phyloP scores from a whole-genome alignment of 75 land plant genomes.

The Azolla pinnata region DNA sequence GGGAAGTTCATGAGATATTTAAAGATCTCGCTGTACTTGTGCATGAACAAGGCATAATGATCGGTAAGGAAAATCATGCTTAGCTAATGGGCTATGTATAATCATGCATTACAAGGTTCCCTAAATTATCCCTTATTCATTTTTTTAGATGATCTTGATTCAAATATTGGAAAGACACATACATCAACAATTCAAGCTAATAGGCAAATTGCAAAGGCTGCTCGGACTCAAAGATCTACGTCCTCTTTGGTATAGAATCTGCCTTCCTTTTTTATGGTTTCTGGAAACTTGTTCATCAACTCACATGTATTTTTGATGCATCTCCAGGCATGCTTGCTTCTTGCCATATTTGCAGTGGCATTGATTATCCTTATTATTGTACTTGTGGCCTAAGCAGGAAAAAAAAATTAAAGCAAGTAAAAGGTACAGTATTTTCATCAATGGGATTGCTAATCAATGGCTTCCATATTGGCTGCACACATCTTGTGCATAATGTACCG shows the following conservation, averaged over 20 bases:
- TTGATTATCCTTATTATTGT: slow-evolving; percentile 43
- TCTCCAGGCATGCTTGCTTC: slow-evolving; percentile 44
- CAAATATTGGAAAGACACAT: slow-evolving; percentile 25
- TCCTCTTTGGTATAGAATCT: slow-evolving; percentile 28
- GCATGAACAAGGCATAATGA: slow-evolving; percentile 53
- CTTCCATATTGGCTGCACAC: too few relatives aligned
- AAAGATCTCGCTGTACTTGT: slow-evolving; percentile 62
- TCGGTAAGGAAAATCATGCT: slow-evolving; percentile 25
- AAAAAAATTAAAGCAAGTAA: too few relatives aligned
- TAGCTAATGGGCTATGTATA: neutral
- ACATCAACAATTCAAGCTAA: slow-evolving; percentile 34
- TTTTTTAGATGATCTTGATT: slow-evolving; percentile 36
- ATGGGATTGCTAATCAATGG: too few relatives aligned
- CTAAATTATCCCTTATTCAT: neutral
- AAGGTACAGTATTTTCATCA: too few relatives aligned
- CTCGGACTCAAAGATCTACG: slow-evolving; percentile 29
- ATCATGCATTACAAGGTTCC: neutral
- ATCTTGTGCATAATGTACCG: too few relatives aligned
- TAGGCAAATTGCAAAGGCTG: slow-evolving; percentile 38
- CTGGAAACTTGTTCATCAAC: neutral
- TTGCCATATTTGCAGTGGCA: slow-evolving; percentile 46
- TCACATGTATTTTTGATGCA: neutral
- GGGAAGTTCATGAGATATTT: slow-evolving; percentile 58
- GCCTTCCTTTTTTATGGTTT: neutral
- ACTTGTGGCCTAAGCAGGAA: slow-evolving; percentile 8